Conservation (phyloP, 257 asterid genomes). For the Plantago major region DNA sequence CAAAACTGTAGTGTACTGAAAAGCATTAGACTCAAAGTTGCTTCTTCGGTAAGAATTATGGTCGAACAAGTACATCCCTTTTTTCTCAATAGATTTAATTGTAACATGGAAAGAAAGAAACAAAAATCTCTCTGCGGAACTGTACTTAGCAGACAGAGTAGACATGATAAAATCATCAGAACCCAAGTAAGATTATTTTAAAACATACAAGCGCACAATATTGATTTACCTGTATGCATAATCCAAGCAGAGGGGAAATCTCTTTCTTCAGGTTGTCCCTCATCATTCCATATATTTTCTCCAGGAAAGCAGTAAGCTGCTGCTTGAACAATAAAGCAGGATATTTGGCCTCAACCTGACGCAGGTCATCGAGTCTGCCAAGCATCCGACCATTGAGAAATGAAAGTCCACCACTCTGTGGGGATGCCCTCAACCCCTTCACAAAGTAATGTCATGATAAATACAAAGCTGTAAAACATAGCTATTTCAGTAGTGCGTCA, state of each 20-base stretch:
- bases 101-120: background rate
- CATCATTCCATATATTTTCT: constrained; percentile 94
- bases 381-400: constrained; percentile 80
- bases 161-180: no score
- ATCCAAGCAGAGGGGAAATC: constrained; percentile 92
- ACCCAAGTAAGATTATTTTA: no score
- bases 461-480: constrained; percentile 19
- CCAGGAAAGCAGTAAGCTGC: constrained; percentile 99
- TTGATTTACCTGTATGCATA: constrained; percentile 78
- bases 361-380: constrained; percentile 87
- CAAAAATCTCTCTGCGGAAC: constrained; percentile 5
- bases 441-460: constrained; percentile 18
- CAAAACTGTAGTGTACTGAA: background rate
- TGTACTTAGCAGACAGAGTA: background rate
- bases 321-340: constrained; percentile 98
- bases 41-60: background rate
- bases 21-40: background rate
- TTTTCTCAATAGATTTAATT: background rate
- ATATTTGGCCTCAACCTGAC: constrained; percentile 98
- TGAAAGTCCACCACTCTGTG: constrained; percentile 87
- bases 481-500: constrained; percentile 13
- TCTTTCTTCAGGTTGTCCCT: constrained; percentile 95
- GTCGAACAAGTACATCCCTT: background rate
- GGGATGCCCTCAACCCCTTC: constrained; percentile 89
- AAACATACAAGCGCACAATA: background rate